These are phyloP conservation scores for Teratosphaeria gauchensis DNA, from an alignment of 2,329 filamentous ascomycete species.

Conservation along the genomic window DNA sequence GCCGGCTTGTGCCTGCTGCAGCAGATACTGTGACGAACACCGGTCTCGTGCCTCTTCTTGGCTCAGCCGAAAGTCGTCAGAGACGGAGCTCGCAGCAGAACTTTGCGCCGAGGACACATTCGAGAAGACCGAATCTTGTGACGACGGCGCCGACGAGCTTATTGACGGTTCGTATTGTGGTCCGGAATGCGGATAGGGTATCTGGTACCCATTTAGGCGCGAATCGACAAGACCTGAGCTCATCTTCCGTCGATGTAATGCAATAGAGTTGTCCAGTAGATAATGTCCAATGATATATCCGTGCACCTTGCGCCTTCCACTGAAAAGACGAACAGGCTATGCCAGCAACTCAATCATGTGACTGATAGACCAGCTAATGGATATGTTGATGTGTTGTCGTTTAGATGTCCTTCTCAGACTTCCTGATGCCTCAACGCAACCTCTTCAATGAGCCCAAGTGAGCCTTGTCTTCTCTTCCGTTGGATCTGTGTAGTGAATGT, in stretches of 20 bases:
- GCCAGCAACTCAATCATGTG: constrained; percentile 12
- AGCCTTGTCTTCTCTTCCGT: constrained; percentile 13
- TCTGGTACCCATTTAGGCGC: constrained; percentile 21
- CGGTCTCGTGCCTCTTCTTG: constrained; percentile 21
- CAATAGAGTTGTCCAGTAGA: constrained; percentile 20
- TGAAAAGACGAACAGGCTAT: constrained; percentile 17
- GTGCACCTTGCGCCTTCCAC: constrained; percentile 20
- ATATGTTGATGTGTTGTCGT: background rate
- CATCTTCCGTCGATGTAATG: constrained; percentile 15
- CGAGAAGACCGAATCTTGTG: constrained; percentile 70
- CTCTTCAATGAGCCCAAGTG: constrained; percentile 9
- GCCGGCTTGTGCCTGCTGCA: constrained; percentile 2
- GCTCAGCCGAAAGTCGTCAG: constrained; percentile 47
- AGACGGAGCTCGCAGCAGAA: constrained; percentile 50
- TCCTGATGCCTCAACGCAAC: background rate
- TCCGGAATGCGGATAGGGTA: constrained; percentile 25
- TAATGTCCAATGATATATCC: constrained; percentile 12
- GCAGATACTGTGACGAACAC: constrained; percentile 14
- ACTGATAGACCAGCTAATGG: background rate
- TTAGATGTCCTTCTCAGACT: background rate
- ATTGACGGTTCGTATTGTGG: constrained; percentile 58
- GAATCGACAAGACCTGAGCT: constrained; percentile 12
- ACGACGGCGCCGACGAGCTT: constrained; percentile 66
- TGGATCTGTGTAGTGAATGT: background rate
- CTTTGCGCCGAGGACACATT: constrained; percentile 39